Conservation (phyloP, 2,329 filamentous ascomycete genomes). For the Sclerotinia trifoliorum region DNA sequence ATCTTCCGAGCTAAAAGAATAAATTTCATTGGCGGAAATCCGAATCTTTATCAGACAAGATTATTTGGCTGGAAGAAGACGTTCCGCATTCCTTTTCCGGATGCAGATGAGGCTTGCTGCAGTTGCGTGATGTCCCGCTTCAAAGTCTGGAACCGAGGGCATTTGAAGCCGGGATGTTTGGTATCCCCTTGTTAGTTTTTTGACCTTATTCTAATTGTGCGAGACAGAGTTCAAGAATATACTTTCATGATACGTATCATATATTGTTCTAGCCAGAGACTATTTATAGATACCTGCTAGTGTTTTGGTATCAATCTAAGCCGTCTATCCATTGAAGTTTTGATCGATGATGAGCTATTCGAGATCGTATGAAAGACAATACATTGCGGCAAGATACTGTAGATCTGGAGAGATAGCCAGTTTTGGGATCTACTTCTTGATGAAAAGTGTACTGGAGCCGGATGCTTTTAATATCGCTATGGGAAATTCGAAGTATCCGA, state of each 20-base stretch:
- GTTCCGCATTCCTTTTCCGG: constrained; percentile 22
- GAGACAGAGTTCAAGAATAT: not conserved
- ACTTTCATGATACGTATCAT: not conserved
- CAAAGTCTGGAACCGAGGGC: constrained; percentile 13
- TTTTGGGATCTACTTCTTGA: not conserved
- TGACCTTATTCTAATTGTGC: not conserved
- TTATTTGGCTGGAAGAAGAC: constrained; percentile 24
- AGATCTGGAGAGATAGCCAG: not conserved
- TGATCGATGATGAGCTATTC: not conserved
- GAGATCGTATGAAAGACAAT: not conserved
- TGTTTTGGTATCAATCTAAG: not conserved
- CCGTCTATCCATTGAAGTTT: not conserved
- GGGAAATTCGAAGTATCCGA: not conserved
- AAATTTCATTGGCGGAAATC: not conserved
- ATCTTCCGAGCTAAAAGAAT: not conserved
- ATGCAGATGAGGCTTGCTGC: constrained; percentile 12
- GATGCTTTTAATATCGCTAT: not conserved
- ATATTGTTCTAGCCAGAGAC: not conserved
- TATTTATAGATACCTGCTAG: not conserved
- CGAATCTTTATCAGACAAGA: not conserved
- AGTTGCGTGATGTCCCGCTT: constrained; percentile 13
- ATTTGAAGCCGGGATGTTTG: not conserved
- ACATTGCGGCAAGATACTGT: not conserved
- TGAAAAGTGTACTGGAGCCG: not conserved
- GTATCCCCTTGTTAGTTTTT: not conserved